phyloP scores from a whole-genome alignment of 495 filamentous ascomycete species.

The Talaromyces nanjingensis region DNA sequence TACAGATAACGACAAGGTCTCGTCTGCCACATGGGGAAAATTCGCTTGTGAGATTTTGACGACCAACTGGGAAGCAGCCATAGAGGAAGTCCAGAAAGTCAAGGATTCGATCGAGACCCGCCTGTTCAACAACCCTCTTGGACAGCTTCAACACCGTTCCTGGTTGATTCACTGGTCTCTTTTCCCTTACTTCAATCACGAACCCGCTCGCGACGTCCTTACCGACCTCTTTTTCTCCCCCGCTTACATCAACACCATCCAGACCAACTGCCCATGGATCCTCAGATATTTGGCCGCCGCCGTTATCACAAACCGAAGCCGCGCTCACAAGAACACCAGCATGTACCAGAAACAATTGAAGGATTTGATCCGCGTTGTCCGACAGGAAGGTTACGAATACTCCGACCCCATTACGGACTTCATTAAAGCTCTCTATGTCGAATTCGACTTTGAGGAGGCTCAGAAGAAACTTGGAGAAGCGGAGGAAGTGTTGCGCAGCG shows the following conservation, averaged over 20 bases:
- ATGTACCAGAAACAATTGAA: conserved; percentile 97
- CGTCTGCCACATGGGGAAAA: conserved; percentile 93
- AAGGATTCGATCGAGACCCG: conserved; percentile 88
- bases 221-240: conserved; percentile 96
- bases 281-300: conserved; percentile 90
- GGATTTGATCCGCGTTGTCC: conserved; percentile 87
- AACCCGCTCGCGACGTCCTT: conserved; percentile 79
- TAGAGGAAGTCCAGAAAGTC: conserved; percentile 91
- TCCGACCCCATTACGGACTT: conserved; percentile 92
- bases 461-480: conserved; percentile 86
- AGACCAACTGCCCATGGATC: conserved; percentile 95
- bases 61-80: conserved; percentile 88
- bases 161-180: conserved; percentile 98
- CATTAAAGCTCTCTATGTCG: conserved; percentile 89
- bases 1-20: conserved; percentile 94
- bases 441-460: conserved; percentile 98
- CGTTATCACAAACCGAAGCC: conserved; percentile 89
- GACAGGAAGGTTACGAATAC: conserved; percentile 97
- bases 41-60: conserved; percentile 88
- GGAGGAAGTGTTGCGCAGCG: conserved; percentile 82
- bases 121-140: conserved; percentile 91
- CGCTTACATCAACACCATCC: conserved; percentile 97
- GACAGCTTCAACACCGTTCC: conserved; percentile 87
- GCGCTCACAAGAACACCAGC: conserved; percentile 67
- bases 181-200: conserved; percentile 98